Evolutionary conservation across 495 filamentous ascomycete species (phyloP).

Genomic region (Aspergillus bridgeri): DNA sequence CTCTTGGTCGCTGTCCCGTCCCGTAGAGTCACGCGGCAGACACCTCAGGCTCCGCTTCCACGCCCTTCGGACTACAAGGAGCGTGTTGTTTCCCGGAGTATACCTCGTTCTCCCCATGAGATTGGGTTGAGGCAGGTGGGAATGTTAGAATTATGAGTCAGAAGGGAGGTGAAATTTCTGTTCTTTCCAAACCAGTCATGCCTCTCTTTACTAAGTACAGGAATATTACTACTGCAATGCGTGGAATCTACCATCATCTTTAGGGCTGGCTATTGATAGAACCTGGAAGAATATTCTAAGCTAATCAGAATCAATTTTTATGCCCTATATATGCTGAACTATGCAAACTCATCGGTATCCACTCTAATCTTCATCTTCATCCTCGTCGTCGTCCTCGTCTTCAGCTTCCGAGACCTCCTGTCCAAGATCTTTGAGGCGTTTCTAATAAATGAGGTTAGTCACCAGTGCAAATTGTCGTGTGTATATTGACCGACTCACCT

Average conservation of each 20-base stretch:
- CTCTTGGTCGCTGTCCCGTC: slow-evolving; percentile 10
- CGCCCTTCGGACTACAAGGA: neutral
- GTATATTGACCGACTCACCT: slow-evolving; percentile 50
- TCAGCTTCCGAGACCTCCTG: slow-evolving; percentile 75
- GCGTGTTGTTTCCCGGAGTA: too few relatives aligned
- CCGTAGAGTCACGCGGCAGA: too few relatives aligned
- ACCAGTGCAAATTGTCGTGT: neutral
- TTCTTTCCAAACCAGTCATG: too few relatives aligned
- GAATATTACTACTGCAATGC: too few relatives aligned
- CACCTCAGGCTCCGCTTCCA: neutral
- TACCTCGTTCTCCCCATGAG: neutral
- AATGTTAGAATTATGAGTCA: neutral
- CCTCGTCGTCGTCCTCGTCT: slow-evolving; percentile 65
- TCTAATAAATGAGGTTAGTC: slow-evolving; percentile 41
- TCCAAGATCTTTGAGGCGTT: slow-evolving; percentile 70
- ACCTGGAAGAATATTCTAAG: neutral
- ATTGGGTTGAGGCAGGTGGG: neutral
- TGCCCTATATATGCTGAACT: neutral
- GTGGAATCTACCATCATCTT: too few relatives aligned
- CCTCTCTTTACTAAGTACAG: too few relatives aligned
- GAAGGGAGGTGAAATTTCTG: too few relatives aligned
- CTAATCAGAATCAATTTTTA: neutral
- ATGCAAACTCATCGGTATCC: slow-evolving; percentile 6
- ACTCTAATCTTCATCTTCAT: slow-evolving; percentile 54
- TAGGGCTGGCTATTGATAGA: neutral